Percentiles rank a stretch among this genome's conserved stretches.
Conservation (phyloP, 2,329 filamentous ascomycete genomes). For the Akanthomyces dipterigenus region DNA sequence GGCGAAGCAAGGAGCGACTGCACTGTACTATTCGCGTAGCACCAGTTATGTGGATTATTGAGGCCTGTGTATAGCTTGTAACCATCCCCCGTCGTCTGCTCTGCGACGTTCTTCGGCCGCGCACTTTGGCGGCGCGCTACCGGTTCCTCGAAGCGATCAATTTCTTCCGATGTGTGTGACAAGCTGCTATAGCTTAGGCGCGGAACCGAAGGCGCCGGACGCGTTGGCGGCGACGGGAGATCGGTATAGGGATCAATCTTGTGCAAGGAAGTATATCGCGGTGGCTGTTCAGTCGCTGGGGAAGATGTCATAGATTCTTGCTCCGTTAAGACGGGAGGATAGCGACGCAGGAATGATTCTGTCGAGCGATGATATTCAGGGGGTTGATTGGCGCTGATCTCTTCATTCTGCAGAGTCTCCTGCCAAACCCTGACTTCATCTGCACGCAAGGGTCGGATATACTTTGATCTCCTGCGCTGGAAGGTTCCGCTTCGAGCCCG, state of each 20-base stretch:
- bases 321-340: conserved; percentile 61
- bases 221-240: conserved; percentile 50
- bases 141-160: conserved; percentile 31
- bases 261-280: conserved; percentile 22
- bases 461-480: conserved; percentile 35
- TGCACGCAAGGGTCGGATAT: conserved; percentile 62
- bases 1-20: conserved; percentile 74
- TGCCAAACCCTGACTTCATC: conserved; percentile 80
- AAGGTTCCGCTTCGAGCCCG: conserved; percentile 28
- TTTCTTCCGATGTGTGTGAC: conserved; percentile 30
- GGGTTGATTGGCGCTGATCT: conserved; percentile 41
- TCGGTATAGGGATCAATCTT: conserved; percentile 38
- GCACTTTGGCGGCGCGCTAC: conserved; percentile 32
- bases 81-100: conserved; percentile 38
- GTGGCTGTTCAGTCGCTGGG: conserved; percentile 17
- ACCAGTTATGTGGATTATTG: conserved; percentile 73
- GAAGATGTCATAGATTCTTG: conserved; percentile 54
- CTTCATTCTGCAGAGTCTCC: conserved; percentile 64
- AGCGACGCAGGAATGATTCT: conserved; percentile 79
- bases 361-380: conserved; percentile 59
- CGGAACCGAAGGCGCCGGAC: conserved; percentile 62
- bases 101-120: conserved; percentile 31
- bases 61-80: conserved; percentile 51
- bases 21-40: conserved; percentile 87
- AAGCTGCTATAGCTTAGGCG: conserved; percentile 77